These are phyloP conservation scores for Colletotrichum shisoi DNA, from an alignment of 2,329 filamentous ascomycete genomes.

Conservation along the genomic window DNA sequence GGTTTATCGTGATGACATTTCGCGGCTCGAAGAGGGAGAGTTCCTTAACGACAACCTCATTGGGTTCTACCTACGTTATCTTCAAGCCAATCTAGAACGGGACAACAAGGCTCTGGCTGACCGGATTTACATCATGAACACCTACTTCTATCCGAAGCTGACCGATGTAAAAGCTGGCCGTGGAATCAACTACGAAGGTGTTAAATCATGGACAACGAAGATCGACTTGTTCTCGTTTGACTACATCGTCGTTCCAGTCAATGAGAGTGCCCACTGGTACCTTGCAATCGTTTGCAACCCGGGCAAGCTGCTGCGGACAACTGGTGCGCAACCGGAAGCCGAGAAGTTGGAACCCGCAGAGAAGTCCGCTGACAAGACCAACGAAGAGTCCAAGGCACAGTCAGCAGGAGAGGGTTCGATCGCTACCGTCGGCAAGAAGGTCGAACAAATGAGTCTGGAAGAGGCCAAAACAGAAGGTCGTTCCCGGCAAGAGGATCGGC, in stretches of 20 bases:
- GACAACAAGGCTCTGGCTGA: constrained; percentile 64
- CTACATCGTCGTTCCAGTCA: constrained; percentile 91
- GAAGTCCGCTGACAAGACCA: constrained; percentile 21
- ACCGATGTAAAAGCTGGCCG: constrained; percentile 64
- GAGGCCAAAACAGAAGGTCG: not conserved
- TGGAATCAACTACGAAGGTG: constrained; percentile 81
- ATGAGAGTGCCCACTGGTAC: constrained; percentile 90
- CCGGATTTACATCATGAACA: constrained; percentile 88
- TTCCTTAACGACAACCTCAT: constrained; percentile 94
- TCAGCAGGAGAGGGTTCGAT: constrained; percentile 11
- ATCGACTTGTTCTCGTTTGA: constrained; percentile 86
- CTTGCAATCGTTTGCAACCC: constrained; percentile 94
- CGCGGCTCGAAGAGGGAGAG: constrained; percentile 80
- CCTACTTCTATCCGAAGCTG: constrained; percentile 86
- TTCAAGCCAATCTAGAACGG: constrained; percentile 68
- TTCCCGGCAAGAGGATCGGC: too few species aligned
- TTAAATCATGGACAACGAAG: constrained; percentile 86
- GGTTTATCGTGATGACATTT: constrained; percentile 76
- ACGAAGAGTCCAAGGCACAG: not conserved
- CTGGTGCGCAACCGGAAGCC: constrained; percentile 17
- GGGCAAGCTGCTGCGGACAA: constrained; percentile 62
- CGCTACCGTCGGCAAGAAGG: constrained; percentile 25
- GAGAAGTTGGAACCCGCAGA: constrained; percentile 7
- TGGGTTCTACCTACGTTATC: constrained; percentile 81
- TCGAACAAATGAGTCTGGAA: constrained; percentile 29